phyloP scores from a whole-genome alignment of 2,329 filamentous ascomycete genomes.

The Hypoxylon sp. region DNA sequence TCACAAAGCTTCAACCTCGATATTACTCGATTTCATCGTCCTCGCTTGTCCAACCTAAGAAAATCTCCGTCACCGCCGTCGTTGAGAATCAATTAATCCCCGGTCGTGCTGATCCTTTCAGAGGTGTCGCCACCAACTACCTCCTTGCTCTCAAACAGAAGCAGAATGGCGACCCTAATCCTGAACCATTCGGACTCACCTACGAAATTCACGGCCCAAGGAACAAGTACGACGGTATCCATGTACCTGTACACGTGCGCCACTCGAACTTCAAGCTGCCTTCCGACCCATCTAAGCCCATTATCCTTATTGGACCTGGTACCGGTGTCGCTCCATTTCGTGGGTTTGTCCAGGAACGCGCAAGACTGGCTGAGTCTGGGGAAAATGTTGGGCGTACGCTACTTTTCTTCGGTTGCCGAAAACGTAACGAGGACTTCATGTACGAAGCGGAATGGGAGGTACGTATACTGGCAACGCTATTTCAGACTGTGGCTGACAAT shows the following conservation, averaged over 20 bases:
- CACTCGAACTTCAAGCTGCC: conserved; percentile 99
- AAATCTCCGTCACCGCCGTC: conserved; percentile 94
- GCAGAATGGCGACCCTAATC: conserved; percentile 88
- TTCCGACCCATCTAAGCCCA: conserved; percentile 91
- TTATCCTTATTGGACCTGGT: conserved; percentile 96
- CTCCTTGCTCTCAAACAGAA: conserved; percentile 95
- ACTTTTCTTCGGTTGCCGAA: conserved; percentile 96
- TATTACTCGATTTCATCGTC: conserved; percentile 99
- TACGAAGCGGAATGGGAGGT: conserved; percentile 95
- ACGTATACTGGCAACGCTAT: conserved; percentile 58
- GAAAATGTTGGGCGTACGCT: conserved; percentile 88
- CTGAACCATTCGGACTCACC: conserved; percentile 85
- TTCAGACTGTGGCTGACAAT: conserved; percentile 48
- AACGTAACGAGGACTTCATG: conserved; percentile 88
- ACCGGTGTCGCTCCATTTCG: conserved; percentile 98
- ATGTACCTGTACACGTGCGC: conserved; percentile 94
- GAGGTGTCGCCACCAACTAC: conserved; percentile 97
- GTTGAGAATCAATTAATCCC: conserved; percentile 88
- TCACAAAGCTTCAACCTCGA: conserved; percentile 95
- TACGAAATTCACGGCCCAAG: conserved; percentile 91
- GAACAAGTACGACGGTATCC: conserved; percentile 97
- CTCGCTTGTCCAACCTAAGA: conserved; percentile 91
- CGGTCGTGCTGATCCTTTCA: conserved; percentile 82
- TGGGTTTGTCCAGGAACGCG: conserved; percentile 93
- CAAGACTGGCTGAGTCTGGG: conserved; percentile 83